Conservation (phyloP, 2,329 filamentous ascomycete species). For the Trematosphaeria pertusa region DNA sequence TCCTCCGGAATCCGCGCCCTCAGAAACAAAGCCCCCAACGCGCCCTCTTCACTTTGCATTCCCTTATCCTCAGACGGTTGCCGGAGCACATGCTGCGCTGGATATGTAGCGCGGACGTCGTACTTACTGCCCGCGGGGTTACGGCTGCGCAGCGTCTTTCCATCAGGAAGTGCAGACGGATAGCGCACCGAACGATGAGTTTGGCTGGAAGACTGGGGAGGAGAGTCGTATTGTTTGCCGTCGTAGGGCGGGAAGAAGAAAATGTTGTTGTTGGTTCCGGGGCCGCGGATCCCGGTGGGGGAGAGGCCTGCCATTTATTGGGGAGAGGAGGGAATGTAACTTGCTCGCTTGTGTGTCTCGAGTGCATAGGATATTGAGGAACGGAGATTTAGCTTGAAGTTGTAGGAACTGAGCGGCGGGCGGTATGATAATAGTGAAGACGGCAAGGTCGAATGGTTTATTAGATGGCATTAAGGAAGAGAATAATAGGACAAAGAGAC, state of each 20-base stretch:
- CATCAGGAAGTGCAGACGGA: not conserved
- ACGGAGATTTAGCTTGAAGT: too few relatives aligned
- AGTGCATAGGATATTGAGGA: too few relatives aligned
- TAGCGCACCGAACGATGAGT: not conserved
- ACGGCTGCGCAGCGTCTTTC: not conserved
- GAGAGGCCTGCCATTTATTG: not conserved
- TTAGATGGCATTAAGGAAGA: too few relatives aligned
- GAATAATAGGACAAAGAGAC: too few relatives aligned
- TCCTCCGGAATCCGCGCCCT: not conserved
- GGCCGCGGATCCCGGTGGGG: constrained; percentile 1
- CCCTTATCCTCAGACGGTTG: too few relatives aligned
- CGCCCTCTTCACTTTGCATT: too few relatives aligned
- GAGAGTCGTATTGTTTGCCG: not conserved
- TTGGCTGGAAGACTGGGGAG: not conserved
- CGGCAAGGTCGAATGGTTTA: too few relatives aligned
- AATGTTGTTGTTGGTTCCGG: not conserved
- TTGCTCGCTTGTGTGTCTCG: too few relatives aligned
- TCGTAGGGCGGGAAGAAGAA: constrained; percentile 5
- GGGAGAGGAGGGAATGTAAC: too few relatives aligned
- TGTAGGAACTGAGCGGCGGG: too few relatives aligned
- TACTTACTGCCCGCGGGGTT: constrained; percentile 1
- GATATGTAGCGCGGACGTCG: constrained; percentile 17
- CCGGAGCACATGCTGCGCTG: constrained; percentile 2
- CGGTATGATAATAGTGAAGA: too few relatives aligned
- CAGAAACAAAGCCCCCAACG: too few relatives aligned